These are phyloP conservation scores for Suillus sp. DNA, from an alignment of 768 basidiomycete genomes.

Conservation along the genomic window DNA sequence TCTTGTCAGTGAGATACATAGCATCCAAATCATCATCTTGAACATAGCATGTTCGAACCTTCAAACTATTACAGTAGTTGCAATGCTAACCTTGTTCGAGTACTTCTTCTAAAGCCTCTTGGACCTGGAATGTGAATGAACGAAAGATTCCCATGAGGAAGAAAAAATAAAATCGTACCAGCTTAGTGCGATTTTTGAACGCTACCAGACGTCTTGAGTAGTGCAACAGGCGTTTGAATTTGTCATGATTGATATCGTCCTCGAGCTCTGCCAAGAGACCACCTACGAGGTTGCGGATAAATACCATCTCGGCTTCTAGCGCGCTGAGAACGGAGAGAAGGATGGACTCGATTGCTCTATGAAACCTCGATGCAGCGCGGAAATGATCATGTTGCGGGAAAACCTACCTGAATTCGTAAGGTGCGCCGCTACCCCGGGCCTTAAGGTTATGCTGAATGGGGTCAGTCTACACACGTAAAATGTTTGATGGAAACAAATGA, in stretches of 20 bases:
- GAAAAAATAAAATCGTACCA: constrained; percentile 47
- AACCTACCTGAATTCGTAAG: constrained; percentile 85
- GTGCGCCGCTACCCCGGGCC: constrained; percentile 62
- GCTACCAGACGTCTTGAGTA: constrained; percentile 86
- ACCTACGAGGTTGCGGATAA: constrained; percentile 88
- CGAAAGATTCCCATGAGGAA: background rate
- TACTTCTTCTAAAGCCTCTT: constrained; percentile 89
- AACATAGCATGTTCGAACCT: constrained; percentile 8
- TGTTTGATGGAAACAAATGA: constrained; percentile 31
- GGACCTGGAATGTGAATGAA: constrained; percentile 54
- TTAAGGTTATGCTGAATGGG: constrained; percentile 77
- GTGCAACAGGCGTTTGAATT: constrained; percentile 88
- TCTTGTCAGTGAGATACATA: constrained; percentile 93
- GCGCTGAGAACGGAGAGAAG: constrained; percentile 90
- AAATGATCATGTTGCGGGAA: constrained; percentile 21
- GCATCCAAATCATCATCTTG: constrained; percentile 91
- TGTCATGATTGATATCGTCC: constrained; percentile 93
- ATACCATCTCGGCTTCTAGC: constrained; percentile 94
- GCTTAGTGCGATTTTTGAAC: constrained; percentile 88
- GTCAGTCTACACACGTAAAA: constrained; percentile 16
- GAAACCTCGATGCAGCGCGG: constrained; percentile 19
- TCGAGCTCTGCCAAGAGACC: constrained; percentile 91
- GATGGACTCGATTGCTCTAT: constrained; percentile 92
- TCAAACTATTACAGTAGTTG: background rate
- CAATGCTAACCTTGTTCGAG: constrained; percentile 72